Base-by-base conservation (phyloP, 306 rosid species). In the Quercus berberidifolia region DNA sequence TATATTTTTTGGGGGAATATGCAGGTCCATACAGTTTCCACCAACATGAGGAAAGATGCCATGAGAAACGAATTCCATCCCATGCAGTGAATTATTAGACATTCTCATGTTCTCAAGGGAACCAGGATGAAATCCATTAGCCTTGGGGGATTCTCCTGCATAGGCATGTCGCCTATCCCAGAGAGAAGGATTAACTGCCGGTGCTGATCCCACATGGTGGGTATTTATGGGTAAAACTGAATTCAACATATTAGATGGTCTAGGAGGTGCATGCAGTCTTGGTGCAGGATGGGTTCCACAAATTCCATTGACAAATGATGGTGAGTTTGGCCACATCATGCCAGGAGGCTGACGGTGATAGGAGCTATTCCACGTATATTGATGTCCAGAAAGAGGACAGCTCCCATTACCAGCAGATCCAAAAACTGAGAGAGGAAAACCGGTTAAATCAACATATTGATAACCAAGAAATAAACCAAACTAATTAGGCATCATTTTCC, bases 171-270 rank as follows among this genome's bases (percentile, higher is more conserved):
- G 91, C 73, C 91, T 87, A 73, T 90, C 95, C 97, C 97, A 92
- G 4, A 87, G 90, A 9, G 95, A 90, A 74, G 88, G 91, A 4
- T 91, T 90, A 74, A 90, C 87, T 52, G 86, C 90, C 0, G 97
- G 97, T 54, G 97, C 97, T 68, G 97, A 92, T 75, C 97, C 97
- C 73, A 92, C 91, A 74, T 87, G 97, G 60, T 87, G 95, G 72
- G 2, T 35, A 41, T 83, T 85, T 35, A 90, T 58, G 74, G 88
- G 90, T 59, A 93, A 83, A 68, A 68, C 72, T 76, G 92, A 78
- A 46, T 83, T 87, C 80, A 89, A 85, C 80, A 89, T 83, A 83
- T 86, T 90, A 79, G 93, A 84, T 17, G 88, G 79, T 80, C 91
- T 77, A 75, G 92, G 87, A 88, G 89, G 86, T 81, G 89, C 82